Base-by-base conservation (phyloP, 345 rosid genomes). In the Cardamine resedifolia region DNA sequence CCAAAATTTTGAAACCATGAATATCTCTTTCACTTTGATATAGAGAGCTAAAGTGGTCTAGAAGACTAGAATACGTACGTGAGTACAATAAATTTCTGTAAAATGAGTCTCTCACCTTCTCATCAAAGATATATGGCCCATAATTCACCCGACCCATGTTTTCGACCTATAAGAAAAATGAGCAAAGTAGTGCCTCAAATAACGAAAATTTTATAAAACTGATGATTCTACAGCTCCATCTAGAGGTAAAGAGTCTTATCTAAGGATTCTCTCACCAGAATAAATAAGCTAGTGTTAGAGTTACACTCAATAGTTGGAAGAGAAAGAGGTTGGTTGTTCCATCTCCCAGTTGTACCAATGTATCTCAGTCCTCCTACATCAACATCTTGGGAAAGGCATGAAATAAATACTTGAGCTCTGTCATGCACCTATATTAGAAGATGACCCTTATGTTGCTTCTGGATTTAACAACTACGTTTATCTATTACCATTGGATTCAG, bases 101-200 rank as follows among this genome's bases (percentile, higher is more conserved):
- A 44, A 34, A 45, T 11, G 4, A 64, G 45, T 24, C 20, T 24
- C 20, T 73, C 83, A 85, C 98, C 97, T 94, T 94, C 71, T 78
- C 79, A 77, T 94, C 98, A 81, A 85, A 90, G 55, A 88, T 19
- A 85, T 84, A 86, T 27, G 70, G 72, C 23, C 98, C 98, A 72
- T 90, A 89, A 75, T 94, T 94, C 60, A 90, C 84, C 11, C 87
- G 96, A 27, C 98, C 98, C 95, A 87, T 83, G 81, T 94, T 94
- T 80, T 94, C 98, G 80, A 94, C 98, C 97, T 94, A 75, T 8
- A 80, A 64, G 62, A 80, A 63, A 20, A 30, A 19, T 21, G 59
- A 61, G 18, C 21, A 31, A 10, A 33, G 21, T 45, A 57, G 23
- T 64, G 34, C 50, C 24, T 27, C 39, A 48, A 49, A 61, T 51